Conservation (phyloP, 2,329 filamentous ascomycete species). For the Scedosporium aurantiacum region DNA sequence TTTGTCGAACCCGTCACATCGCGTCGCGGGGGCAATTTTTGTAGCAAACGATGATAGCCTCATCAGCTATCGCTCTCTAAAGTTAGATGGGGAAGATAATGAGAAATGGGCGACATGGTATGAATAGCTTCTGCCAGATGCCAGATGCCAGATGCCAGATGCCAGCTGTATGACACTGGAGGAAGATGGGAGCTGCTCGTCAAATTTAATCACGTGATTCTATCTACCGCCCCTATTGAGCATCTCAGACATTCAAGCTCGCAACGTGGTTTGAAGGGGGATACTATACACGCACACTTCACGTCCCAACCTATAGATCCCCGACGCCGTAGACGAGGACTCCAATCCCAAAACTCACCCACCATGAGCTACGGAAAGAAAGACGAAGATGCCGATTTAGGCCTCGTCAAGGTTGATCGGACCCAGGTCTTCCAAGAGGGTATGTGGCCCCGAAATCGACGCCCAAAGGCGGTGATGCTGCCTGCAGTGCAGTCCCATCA, state of each 20-base stretch:
- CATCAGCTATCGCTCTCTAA: too few relatives aligned
- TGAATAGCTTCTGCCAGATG: neutral
- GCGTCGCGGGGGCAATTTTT: too few relatives aligned
- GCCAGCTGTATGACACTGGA: neutral
- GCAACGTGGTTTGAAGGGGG: conserved; percentile 6
- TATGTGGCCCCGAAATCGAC: conserved; percentile 35
- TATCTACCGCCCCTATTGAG: conserved; percentile 1
- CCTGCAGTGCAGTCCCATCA: too few relatives aligned
- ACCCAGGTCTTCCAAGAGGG: conserved; percentile 99
- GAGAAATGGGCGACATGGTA: neutral
- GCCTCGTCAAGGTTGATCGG: conserved; percentile 93
- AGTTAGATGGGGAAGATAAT: neutral
- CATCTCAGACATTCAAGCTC: neutral
- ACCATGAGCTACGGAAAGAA: conserved; percentile 97
- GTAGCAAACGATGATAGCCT: too few relatives aligned
- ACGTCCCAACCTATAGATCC: neutral
- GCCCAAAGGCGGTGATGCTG: conserved; percentile 1
- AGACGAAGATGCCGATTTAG: conserved; percentile 91
- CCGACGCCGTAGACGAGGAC: conserved; percentile 4
- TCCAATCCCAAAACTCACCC: conserved; percentile 22
- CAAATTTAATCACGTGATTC: conserved; percentile 1
- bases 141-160: neutral
- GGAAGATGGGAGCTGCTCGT: neutral
- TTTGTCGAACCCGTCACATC: too few relatives aligned
- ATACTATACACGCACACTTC: neutral